Evolutionary conservation across 306 rosid species (phyloP), one percentile per base, ranked within the genome.

Genomic region (Quillaja saponaria): DNA sequence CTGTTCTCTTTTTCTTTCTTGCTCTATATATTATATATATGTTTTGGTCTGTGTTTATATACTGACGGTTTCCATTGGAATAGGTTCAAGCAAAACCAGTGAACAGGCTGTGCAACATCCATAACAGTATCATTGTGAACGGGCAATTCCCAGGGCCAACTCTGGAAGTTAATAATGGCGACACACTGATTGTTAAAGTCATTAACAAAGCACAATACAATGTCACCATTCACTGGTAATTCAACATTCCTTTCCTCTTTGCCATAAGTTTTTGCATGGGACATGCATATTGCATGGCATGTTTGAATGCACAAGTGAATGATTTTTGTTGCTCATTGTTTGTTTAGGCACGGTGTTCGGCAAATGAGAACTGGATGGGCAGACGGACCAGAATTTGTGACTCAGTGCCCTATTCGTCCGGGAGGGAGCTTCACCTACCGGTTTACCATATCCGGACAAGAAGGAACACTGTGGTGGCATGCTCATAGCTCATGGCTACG

Each of bases 101-200:
- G 94, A 92, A 84, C 94, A 92, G 99, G 99, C 89, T 92, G 94
- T 92, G 99, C 96, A 89, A 80, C 48, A 84, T 80, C 68, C 96
- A 85, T 17, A 86, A 80, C 34, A 25, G 67, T 34, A 89, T 92
- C 37, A 92, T 95, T 0, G 99, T 92, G 69, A 92, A 92, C 45
- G 99, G 96, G 0, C 94, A 92, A 55, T 83, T 10, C 49, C 96
- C 99, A 0, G 99, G 99, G 15, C 99, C 99, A 37, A 86, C 99
- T 6, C 72, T 92, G 84, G 95, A 92, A 76, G 55, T 83, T 21
- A 83, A 66, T 50, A 86, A 92, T 40, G 99, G 99, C 0, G 99
- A 92, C 75, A 82, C 96, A 62, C 62, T 92, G 45, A 68, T 83
- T 12, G 80, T 92, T 69, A 84, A 78, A 74, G 95, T 89, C 71